Base-by-base conservation (phyloP, 306 rosid species). In the Corylus heterophylla region DNA sequence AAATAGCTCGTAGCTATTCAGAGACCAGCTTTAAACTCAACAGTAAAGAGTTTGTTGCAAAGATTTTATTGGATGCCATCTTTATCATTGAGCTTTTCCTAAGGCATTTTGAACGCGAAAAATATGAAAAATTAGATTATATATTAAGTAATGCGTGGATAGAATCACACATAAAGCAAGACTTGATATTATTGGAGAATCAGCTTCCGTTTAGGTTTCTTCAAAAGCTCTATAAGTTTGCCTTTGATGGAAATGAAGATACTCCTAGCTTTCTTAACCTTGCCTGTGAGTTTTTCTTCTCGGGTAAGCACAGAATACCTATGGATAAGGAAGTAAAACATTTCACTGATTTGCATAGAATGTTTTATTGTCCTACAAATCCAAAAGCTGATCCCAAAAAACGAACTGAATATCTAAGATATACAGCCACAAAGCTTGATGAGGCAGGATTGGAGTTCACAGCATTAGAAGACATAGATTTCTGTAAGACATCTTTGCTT, bases 51-150 rank as follows among this genome's bases (percentile, higher is more conserved):
- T 72, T 72, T 22, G 7, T 31, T 0, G 45, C 50, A n/a, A 51
- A 44, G 76, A 51, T 49, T 72, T 12, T 75, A 11, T 18, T 17
- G 3, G 86, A 83, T 52, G 80, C 76, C 11, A 54, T 67, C 79
- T 83, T 83, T 76, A 69, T 83, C 25, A 17, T 78, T 54, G 80
- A 74, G 5, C 42, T 84, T 12, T 44, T 80, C 25, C 8, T 73
- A 42, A 42, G 62, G 44, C 48, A 2, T 16, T 0, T 0, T 3
- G 7, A 2, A 59, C 0, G 22, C 45, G 5, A 42, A 42, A 42
- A 5, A 42, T 37, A 4, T n/a, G 12, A 25, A 22, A 7, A 1
- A 0, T 37, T 5, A 1, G 48, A 64, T 64, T 22, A 64, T 8
- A 64, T 64, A 64, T 7, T 64, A 35, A 31, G 48, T 3, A 31